Base-by-base conservation (phyloP, 2,329 filamentous ascomycete genomes). In the Beauveria medogensis region DNA sequence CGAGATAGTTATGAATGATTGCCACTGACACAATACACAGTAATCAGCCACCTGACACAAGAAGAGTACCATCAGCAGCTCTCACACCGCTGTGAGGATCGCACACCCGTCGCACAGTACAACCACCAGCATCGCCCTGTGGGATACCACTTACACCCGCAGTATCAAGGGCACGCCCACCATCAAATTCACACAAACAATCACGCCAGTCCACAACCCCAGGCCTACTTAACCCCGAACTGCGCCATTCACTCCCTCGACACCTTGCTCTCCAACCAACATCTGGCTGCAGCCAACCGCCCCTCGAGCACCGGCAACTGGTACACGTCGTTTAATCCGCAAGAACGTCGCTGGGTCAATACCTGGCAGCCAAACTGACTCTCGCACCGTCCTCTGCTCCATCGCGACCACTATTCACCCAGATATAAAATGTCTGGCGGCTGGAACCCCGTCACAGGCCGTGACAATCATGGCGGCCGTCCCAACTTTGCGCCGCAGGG, bases 371-470 rank as follows among this genome's bases (percentile, higher is more conserved):
- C 71, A 2, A 14, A 46, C 16, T 37, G 60, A 66, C 10, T 63
- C 56, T 48, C 70, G 55, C 34, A 2, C 20, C 26, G 8, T 24
- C 20, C 47, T 20, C n/a, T 37, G 16, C 40, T 22, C 28, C n/a
- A 22, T 40, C 7, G 51, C 0, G 8, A 41, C 62, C 43, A 18
- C 26, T 30, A 41, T n/a, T 43, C 18, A 41, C 22, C 46, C n/a
- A 24, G 41, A n/a, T 12, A n/a, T 28, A 63, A 16, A 12, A 76
- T 76, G 73, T 70, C 73, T 54, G 70, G 71, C 46, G 74, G 74
- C 43, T 76, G 74, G 73, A 77, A 78, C 61, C 75, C 75, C 5
- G 61, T 73, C 16, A 70, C 71, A 40, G 71, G 76, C 22, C 74
- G 74, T 18, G 76, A 78, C 63, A 61, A 68, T n/a, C 65, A 67